A percentile compares a stretch with the other conserved stretches of the same genome.
These are phyloP conservation scores for Bacidia gigantensis DNA, from an alignment of 495 filamentous ascomycete species.

Conservation along the genomic window DNA sequence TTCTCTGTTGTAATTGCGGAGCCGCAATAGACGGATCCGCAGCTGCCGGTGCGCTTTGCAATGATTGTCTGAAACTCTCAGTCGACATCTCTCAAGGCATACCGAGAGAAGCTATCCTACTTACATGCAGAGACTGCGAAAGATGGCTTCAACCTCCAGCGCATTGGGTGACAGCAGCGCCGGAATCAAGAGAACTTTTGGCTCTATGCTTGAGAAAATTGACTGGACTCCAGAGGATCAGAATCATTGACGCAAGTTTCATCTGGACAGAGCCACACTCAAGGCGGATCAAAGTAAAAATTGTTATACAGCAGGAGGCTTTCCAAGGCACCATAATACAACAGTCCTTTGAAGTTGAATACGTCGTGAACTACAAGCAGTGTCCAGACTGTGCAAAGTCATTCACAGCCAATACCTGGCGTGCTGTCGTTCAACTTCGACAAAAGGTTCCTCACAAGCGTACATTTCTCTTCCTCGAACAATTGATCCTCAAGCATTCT, in stretches of 20 bases:
- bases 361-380: constrained; percentile 75
- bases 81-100: constrained; percentile 91
- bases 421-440: constrained; percentile 77
- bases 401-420: constrained; percentile 87
- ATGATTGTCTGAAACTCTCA: constrained; percentile 84
- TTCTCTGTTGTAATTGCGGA: constrained; percentile 91
- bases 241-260: constrained; percentile 89
- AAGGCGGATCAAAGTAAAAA: constrained; percentile 75
- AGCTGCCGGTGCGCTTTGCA: constrained; percentile 75
- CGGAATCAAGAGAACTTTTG: constrained; percentile 78
- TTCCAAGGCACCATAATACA: constrained; percentile 68
- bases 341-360: constrained; percentile 89
- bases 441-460: constrained; percentile 97
- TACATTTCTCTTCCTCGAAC: constrained; percentile 92
- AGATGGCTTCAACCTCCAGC: constrained; percentile 81
- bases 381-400: constrained; percentile 85
- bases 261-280: constrained; percentile 98
- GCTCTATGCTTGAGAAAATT: constrained; percentile 78
- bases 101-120: constrained; percentile 67
- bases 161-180: constrained; percentile 69
- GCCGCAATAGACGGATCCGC: constrained; percentile 84
- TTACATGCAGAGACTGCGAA: constrained; percentile 83
- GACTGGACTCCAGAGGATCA: constrained; percentile 65
- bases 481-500: constrained; percentile 84
- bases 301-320: constrained; percentile 75